Conservation (phyloP, 176 grass and related monocot species). For the Ampelocalamus luodianensis region DNA sequence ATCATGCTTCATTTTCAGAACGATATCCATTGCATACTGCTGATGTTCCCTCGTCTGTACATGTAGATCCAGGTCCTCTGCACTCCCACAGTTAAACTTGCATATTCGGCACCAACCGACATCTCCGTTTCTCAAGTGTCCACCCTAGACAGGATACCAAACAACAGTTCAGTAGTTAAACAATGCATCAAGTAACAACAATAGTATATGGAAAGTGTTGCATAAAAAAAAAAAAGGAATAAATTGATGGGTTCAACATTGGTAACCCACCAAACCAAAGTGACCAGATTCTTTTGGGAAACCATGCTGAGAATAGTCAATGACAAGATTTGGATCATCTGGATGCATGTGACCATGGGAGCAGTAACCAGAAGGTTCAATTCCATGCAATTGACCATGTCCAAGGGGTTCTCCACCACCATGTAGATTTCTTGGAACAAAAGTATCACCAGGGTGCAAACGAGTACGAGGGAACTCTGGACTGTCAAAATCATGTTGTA, state of each 20-base stretch:
- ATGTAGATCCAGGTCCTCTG: conserved; percentile 79
- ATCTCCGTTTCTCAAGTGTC: conserved; percentile 58
- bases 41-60: conserved; percentile 91
- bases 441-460: conserved; percentile 53
- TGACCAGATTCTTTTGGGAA: conserved; percentile 61
- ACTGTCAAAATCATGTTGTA: conserved; percentile 52
- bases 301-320: conserved; percentile 52
- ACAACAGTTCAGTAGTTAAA: conserved; percentile 22
- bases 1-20: conserved; percentile 90
- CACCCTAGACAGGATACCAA: conserved; percentile 43
- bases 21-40: conserved; percentile 80
- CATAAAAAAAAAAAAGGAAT: neutral
- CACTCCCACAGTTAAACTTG: conserved; percentile 75
- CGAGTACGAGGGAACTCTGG: conserved; percentile 43
- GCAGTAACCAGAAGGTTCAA: conserved; percentile 49
- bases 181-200: conserved; percentile 22
- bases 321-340: conserved; percentile 49
- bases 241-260: conserved; percentile 33
- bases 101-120: conserved; percentile 94
- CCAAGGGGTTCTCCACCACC: conserved; percentile 36
- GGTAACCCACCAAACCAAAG: conserved; percentile 53
- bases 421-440: conserved; percentile 37
- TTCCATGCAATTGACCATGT: conserved; percentile 39
- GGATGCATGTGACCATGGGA: conserved; percentile 51
- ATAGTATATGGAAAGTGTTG: conserved; percentile 35